Conservation (phyloP, 345 rosid genomes). For the Eucalyptus caleyi region DNA sequence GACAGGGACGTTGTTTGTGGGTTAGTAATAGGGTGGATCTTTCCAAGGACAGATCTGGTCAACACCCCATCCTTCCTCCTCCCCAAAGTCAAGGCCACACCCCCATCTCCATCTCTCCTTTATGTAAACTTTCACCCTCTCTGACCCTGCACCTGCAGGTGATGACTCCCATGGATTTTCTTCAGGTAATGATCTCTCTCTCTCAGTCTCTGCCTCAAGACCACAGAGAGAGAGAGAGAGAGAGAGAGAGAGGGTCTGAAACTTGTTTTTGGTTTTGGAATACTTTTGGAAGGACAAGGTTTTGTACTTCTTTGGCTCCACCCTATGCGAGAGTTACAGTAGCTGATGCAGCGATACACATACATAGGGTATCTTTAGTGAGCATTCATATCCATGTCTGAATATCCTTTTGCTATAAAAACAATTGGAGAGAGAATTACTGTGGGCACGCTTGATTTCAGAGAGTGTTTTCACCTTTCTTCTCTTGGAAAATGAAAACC, state of each 20-base stretch:
- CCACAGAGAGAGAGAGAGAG: neutral
- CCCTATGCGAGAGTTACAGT: neutral
- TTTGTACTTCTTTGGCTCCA: neutral
- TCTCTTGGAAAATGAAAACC: neutral
- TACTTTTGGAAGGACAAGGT: neutral
- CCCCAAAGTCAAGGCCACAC: neutral
- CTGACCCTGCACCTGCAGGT: neutral
- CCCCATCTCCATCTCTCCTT: neutral
- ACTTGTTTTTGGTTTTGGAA: neutral
- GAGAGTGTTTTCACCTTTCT: neutral
- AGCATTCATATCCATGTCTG: neutral
- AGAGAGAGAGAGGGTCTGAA: neutral
- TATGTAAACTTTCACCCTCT: neutral
- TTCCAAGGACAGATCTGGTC: conserved; percentile 28
- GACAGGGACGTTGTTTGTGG: neutral
- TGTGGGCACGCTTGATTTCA: neutral
- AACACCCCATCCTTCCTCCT: neutral
- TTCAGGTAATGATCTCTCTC: neutral
- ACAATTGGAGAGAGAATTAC: neutral
- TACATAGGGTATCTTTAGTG: neutral
- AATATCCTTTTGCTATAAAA: neutral
- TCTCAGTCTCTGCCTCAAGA: neutral
- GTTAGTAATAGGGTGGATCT: conserved; percentile 13
- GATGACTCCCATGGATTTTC: neutral
- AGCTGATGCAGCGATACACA: neutral